Base-by-base conservation (phyloP, 768 basidiomycete genomes). In the Leucocoprinus sp. region DNA sequence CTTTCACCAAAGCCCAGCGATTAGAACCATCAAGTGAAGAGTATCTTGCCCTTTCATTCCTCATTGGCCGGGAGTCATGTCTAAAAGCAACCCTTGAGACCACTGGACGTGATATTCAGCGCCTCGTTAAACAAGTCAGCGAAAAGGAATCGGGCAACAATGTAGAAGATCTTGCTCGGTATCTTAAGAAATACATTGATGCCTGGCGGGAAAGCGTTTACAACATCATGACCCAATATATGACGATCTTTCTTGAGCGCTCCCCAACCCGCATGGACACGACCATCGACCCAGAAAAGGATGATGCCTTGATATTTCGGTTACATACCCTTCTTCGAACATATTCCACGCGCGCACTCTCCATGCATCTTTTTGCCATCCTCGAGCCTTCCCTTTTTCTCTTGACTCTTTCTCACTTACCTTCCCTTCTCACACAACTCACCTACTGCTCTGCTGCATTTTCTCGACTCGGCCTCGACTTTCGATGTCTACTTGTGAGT, bases 361-460 rank as follows among this genome's bases (percentile, higher is more conserved):
- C 79, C 35, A 64, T 71, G 2, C 70, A 80, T 42, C 78, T 97
- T 39, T 72, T 93, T 42, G 72, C 78, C n/a, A 62, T 81, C 5
- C 69, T 96, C 33, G 59, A 68, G 3, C 67, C 67, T 6, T 74
- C 80, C 39, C 73, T 96, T 12, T 76, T 81, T 0, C 74, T 71
- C 8, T 70, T 80, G 15, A 66, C 80, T 23, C 68, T 82, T 11
- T 57, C 84, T 15, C 67, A 87, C 18, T 72, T 95, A 52, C 74
- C 90, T 17, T 80, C 93, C 27, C 72, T 93, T 34, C 78, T 96
- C 48, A 95, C 93, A 0, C 95, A 98, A 55, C 75, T 98, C 36
- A 85, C 87, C 9, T 97, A 98, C 63, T 96, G 93, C 59, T 82
- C 92, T 6, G 79, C 82, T 14, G 92, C 93, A 0, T 96, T 96